These are phyloP conservation scores for Lentinus brumalis DNA, from an alignment of 768 basidiomycete genomes.

Conservation along the genomic window DNA sequence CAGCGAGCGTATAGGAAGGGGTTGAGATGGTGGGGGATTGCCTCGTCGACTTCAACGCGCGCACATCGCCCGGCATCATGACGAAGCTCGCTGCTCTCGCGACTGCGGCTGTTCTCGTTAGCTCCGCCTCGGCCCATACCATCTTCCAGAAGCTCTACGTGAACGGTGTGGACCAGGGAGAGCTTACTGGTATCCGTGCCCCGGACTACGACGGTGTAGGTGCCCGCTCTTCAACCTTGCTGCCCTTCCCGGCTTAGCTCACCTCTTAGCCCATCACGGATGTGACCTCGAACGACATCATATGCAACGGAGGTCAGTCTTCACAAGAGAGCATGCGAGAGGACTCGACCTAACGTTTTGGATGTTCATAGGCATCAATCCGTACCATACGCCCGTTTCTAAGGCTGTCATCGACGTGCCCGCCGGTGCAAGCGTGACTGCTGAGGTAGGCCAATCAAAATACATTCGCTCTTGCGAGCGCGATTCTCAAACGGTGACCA, in stretches of 20 bases:
- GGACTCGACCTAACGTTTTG: too few species aligned
- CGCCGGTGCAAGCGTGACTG: constrained; percentile 55
- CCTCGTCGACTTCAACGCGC: too few species aligned
- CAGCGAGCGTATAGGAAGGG: too few species aligned
- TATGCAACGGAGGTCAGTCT: constrained; percentile 51
- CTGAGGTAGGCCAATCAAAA: constrained; percentile 46
- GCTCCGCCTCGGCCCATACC: constrained; percentile 44
- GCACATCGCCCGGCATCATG: too few species aligned
- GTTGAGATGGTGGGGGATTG: too few species aligned
- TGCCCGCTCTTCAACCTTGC: background rate
- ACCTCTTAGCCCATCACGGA: constrained; percentile 51
- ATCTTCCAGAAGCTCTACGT: constrained; percentile 59
- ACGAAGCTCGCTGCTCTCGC: background rate
- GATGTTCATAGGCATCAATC: constrained; percentile 42
- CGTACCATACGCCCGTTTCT: constrained; percentile 50
- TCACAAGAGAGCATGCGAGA: background rate
- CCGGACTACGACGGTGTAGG: constrained; percentile 50
- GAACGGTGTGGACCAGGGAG: constrained; percentile 54
- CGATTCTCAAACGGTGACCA: too few species aligned
- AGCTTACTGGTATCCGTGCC: constrained; percentile 46
- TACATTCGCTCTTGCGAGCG: too few species aligned
- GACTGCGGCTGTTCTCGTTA: background rate
- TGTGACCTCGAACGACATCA: constrained; percentile 54
- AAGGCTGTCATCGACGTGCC: constrained; percentile 48
- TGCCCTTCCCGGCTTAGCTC: background rate